Base-by-base conservation (phyloP, 768 basidiomycete genomes). In the Amanita inopinata region DNA sequence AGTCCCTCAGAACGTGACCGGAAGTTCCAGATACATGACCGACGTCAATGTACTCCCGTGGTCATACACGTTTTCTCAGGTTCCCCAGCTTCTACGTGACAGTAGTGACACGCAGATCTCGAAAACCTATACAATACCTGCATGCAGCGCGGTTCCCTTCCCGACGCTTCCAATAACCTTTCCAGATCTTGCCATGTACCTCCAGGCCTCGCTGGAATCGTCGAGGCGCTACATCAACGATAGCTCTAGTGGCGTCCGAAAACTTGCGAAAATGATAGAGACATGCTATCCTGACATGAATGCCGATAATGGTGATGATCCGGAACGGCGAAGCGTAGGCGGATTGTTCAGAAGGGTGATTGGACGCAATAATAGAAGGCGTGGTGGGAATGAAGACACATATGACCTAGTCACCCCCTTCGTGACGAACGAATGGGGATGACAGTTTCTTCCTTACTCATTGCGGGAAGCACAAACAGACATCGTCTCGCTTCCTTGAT, bases 371-470 rank as follows among this genome's bases (percentile, higher is more conserved):
- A 63, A 56, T 42, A 73, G 63, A 52, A 66, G 61, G 23, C 64
- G 59, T 37, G 56, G 73, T 3, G 67, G 73, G 36, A 89, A 89
- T 53, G 83, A 84, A 50, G 84, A 88, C 46, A 82, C 78, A 6
- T 89, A 81, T 48, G 82, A 86, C 31, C 69, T 87, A 8, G 83
- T 89, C 43, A 89, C 86, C 11, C 86, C 86, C 1, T 89, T 89
- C 59, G 74, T 85, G 12, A 62, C 80, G 12, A 80, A 85, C 45
- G 82, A 85, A 49, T 83, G 74, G 75, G 80, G 81, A 43, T 80
- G 45, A 46, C 10, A 55, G 60, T 10, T 1, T 18, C 12, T 2
- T 22, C 17, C 7, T 40, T 22, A 22, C 8, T 28, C 7, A 7
- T 28, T 28, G n/a, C n/a, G 7, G 27, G n/a, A n/a, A n/a, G n/a